A percentile compares a stretch with the other conserved stretches of the same genome.
phyloP scores from a whole-genome alignment of 2,329 filamentous ascomycete genomes.

The Aspergillus clavatus region DNA sequence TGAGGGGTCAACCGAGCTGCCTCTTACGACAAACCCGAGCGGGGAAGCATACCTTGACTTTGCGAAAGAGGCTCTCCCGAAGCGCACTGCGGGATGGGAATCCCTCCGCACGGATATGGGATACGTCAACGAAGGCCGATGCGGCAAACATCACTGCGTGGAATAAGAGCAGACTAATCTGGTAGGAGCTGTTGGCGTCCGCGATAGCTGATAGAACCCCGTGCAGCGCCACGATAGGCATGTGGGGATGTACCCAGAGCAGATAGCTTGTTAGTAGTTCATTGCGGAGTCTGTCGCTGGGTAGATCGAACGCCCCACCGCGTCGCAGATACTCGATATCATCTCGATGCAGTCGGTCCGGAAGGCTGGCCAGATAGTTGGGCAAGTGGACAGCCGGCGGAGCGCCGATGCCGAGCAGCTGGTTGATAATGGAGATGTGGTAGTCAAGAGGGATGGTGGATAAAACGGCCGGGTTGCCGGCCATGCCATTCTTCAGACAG shows the following conservation, averaged over 20 bases:
- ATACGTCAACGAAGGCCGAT: slow-evolving; percentile 4
- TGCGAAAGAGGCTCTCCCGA: neutral
- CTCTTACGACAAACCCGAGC: too few relatives aligned
- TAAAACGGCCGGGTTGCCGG: neutral
- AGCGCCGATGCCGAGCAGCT: slow-evolving; percentile 1
- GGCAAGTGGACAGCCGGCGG: neutral
- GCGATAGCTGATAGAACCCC: slow-evolving; percentile 2
- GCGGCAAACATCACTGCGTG: slow-evolving; percentile 10
- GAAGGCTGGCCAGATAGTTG: slow-evolving; percentile 1
- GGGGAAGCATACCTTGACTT: neutral
- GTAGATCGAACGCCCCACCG: slow-evolving; percentile 4
- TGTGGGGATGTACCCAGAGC: slow-evolving; percentile 6
- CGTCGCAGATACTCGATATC: slow-evolving; percentile 4
- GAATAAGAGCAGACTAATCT: slow-evolving; percentile 7
- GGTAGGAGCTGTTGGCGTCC: neutral
- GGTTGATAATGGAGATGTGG: slow-evolving; percentile 5
- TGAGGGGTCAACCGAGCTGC: neutral
- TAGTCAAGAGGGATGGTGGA: slow-evolving; percentile 5
- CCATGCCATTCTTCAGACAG: neutral
- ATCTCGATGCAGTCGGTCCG: neutral
- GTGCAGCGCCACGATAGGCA: slow-evolving; percentile 5
- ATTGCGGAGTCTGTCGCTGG: neutral
- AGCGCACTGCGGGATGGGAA: slow-evolving; percentile 2
- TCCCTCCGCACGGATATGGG: slow-evolving; percentile 3
- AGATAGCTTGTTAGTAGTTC: slow-evolving; percentile 6